Base-by-base conservation (phyloP, 1,284 basidiomycete genomes). In the Tranzscheliella williamsii region DNA sequence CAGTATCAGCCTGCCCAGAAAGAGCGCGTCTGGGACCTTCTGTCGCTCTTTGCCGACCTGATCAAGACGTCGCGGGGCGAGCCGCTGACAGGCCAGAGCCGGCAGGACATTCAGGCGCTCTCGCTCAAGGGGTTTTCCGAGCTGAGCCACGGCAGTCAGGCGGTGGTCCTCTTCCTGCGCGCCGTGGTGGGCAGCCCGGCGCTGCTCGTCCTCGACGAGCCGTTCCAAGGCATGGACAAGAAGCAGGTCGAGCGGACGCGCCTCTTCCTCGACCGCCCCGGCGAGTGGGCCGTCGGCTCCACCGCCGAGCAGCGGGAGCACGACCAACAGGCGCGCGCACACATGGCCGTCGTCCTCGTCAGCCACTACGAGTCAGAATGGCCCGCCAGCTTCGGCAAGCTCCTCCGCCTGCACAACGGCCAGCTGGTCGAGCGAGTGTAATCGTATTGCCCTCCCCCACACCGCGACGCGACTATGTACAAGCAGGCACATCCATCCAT, bases 351-450 rank as follows among this genome's bases (percentile, higher is more conserved):
- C 0, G 70, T 77, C 2, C 24, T 70, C 5, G 70, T 77, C 4
- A 73, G 71, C 38, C 75, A 77, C 41, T 77, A 73, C 46, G 65
- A 73, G 33, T 22, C 34, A n/a, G 75, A 76, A 32, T 77, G 74
- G 72, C 73, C 70, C 1, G 42, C 26, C 4, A 41, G 41, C 1
- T 69, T 68, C 27, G 72, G 70, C 7, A 35, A 45, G 15, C 38
- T 74, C 13, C n/a, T 75, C 12, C 39, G 72, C 0, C 35, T 77
- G 13, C 30, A 50, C 9, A 38, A 68, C 30, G 73, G 75, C 4
- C 23, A 36, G 3, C 68, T 67, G 1, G 45, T 62, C 1, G 66
- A 75, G 40, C 45, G 47, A 9, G 32, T 33, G 15, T 33, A 20
- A 29, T n/a, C n/a, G n/a, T n/a, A n/a, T n/a, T n/a, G n/a, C n/a